Evolutionary conservation across 768 basidiomycete genomes (phyloP).

Genomic region (Fistulinella prunicolor): DNA sequence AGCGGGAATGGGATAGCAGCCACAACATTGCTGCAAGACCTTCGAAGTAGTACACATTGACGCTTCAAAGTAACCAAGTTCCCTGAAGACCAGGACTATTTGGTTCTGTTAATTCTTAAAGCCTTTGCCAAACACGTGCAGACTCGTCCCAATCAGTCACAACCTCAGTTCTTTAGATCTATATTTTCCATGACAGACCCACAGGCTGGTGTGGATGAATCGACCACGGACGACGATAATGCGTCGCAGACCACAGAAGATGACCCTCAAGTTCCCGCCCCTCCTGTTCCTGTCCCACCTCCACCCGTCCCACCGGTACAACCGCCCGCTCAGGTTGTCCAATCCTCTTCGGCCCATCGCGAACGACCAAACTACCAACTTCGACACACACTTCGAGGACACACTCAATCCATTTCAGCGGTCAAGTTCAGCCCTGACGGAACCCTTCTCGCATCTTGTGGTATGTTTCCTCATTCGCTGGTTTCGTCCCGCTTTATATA

Average conservation of each 20-base stretch:
- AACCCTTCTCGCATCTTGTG: slow-evolving; percentile 78
- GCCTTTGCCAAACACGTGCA: slow-evolving; percentile 22
- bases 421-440: slow-evolving; percentile 94
- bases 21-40: slow-evolving; percentile 11
- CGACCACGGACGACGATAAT: slow-evolving; percentile 55
- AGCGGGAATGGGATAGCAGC: background rate
- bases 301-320: slow-evolving; percentile 32
- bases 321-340: slow-evolving; percentile 29
- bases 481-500: background rate
- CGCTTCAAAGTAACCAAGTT: background rate
- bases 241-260: slow-evolving; percentile 86
- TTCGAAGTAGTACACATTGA: too few species aligned
- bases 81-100: slow-evolving; percentile 7
- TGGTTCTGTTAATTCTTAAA: slow-evolving; percentile 23
- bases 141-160: slow-evolving; percentile 15
- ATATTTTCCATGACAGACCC: slow-evolving; percentile 19
- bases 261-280: slow-evolving; percentile 69
- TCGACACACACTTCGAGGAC: slow-evolving; percentile 66
- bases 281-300: slow-evolving; percentile 37
- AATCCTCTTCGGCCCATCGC: slow-evolving; percentile 38
- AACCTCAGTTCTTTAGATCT: too few species aligned
- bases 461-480: slow-evolving; percentile 43
- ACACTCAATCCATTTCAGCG: slow-evolving; percentile 80
- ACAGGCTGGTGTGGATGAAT: slow-evolving; percentile 37
- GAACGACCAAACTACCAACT: slow-evolving; percentile 66